A percentile compares a stretch with the other conserved stretches of the same genome.
Conservation (phyloP, 306 rosid species). For the Morella rubra region DNA sequence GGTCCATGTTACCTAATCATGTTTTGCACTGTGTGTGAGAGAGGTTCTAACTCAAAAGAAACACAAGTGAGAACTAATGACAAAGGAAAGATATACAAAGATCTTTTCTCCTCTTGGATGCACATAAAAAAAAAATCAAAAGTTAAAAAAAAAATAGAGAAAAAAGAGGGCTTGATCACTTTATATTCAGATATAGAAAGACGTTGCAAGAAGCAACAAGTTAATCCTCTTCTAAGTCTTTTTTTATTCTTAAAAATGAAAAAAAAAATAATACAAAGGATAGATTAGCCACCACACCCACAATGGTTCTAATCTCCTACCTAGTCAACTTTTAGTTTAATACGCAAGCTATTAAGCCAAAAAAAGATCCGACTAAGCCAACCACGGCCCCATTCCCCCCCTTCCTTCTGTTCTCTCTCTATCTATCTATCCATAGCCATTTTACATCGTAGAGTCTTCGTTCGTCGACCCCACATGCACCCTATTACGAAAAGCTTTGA, state of each 20-base stretch:
- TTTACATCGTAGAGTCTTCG: too few relatives aligned
- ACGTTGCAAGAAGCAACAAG: too few relatives aligned
- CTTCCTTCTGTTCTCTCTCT: background rate
- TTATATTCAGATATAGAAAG: too few relatives aligned
- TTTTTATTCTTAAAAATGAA: background rate
- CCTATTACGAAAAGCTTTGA: background rate
- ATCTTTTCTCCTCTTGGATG: background rate
- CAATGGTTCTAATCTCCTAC: background rate
- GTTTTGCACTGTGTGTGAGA: slow-evolving; percentile 27
- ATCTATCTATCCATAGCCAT: too few relatives aligned
- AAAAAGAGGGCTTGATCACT: background rate
- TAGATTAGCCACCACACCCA: background rate
- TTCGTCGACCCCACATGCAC: background rate
- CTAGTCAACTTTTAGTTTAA: background rate
- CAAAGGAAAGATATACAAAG: slow-evolving; percentile 14
- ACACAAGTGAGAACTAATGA: slow-evolving; percentile 24
- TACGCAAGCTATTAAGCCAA: background rate
- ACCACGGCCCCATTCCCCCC: background rate
- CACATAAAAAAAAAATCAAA: background rate
- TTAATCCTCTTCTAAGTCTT: background rate
- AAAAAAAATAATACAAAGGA: background rate
- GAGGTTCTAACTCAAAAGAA: slow-evolving; percentile 13
- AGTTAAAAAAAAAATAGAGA: background rate
- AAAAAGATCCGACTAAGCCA: background rate
- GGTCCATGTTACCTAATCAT: slow-evolving; percentile 22